Evolutionary conservation across 2,329 filamentous ascomycete genomes (phyloP), one percentile per base, ranked within the genome.

Genomic region (Claviceps humidiphila): DNA sequence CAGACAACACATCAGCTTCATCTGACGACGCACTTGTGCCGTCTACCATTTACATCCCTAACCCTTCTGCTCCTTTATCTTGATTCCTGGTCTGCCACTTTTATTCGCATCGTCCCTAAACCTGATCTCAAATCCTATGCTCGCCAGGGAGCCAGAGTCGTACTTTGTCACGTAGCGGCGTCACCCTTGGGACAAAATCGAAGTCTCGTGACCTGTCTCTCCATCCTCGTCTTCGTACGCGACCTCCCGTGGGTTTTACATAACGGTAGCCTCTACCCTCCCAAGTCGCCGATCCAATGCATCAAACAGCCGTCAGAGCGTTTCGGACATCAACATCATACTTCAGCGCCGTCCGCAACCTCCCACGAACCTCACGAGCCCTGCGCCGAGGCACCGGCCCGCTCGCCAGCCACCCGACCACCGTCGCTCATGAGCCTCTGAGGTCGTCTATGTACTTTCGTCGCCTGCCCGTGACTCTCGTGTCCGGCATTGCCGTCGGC

Each of bases 361-460:
- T 82, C 58, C 47, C 53, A 17, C 57, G 52, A 47, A 45, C 44
- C 45, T 47, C 53, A 17, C 57, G 52, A 46, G 42, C 48, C 58
- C 60, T 68, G 56, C 65, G 66, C 59, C 60, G 61, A 58, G 54
- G 55, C 48, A 54, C 54, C 46, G 55, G 51, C 39, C 52, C 51
- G 39, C 54, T 55, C 47, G 45, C 57, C 58, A 52, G 60, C 55
- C 54, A 56, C 60, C 55, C 54, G 66, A 9, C 13, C 17, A 68
- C 59, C 63, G 70, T 58, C 73, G 76, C 63, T 69, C 71, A 61
- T 65, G 68, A 71, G 57, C 72, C 78, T 53, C 71, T 85, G 53
- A 77, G 73, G 58, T 82, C 83, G 59, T 86, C 85, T 59, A 90
- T 91, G 86, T 84, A 86, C 68, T 70, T 84, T 63, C 82, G 86